Conservation (phyloP, 2,329 filamentous ascomycete genomes). For the Alternaria sp. region DNA sequence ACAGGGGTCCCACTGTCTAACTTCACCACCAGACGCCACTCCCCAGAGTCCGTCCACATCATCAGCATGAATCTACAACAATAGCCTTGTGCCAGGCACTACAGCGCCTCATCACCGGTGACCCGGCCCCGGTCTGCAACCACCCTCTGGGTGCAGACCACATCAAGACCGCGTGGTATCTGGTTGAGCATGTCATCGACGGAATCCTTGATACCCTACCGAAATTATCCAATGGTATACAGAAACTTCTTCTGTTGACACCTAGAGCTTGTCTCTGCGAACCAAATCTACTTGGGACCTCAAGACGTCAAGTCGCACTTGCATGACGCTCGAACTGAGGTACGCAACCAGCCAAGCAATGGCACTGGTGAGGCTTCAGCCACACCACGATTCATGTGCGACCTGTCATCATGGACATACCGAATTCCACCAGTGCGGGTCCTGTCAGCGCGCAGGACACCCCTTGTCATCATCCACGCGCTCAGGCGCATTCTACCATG, state of each 20-base stretch:
- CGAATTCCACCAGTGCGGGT: conserved; percentile 14
- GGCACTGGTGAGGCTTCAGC: conserved; percentile 30
- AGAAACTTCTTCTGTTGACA: background rate
- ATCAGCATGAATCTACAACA: conserved; percentile 12
- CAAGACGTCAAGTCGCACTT: background rate
- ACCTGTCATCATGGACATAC: conserved; percentile 16
- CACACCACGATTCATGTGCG: conserved; percentile 24
- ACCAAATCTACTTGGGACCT: background rate
- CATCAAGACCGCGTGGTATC: background rate
- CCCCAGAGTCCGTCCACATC: conserved; percentile 17
- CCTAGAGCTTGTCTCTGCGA: background rate
- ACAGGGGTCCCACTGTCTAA: conserved; percentile 5
- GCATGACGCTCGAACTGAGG: background rate
- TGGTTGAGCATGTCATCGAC: background rate
- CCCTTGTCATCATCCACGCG: conserved; percentile 30
- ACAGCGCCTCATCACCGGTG: conserved; percentile 7
- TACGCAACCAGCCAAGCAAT: conserved; percentile 29
- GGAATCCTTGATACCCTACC: background rate
- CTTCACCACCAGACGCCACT: conserved; percentile 18
- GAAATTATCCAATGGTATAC: background rate
- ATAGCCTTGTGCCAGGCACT: conserved; percentile 1
- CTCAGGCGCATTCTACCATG: conserved; percentile 40
- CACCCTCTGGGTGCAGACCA: conserved; percentile 13
- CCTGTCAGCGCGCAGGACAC: conserved; percentile 39
- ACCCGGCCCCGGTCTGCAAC: conserved; percentile 13